Base-by-base conservation (phyloP, 495 filamentous ascomycete genomes). In the Neurospora terricola region DNA sequence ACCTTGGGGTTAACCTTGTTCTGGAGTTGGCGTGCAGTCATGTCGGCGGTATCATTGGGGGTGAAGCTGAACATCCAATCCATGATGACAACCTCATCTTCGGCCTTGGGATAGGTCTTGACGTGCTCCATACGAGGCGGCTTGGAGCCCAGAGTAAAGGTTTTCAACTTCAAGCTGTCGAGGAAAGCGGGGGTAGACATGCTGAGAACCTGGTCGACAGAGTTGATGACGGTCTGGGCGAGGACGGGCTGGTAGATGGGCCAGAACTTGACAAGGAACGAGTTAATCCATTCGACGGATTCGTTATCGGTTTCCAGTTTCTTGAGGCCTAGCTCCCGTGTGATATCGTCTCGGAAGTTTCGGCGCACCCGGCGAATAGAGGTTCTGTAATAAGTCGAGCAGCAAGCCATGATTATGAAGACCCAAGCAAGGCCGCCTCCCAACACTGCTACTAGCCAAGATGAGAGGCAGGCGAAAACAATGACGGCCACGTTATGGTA, bases 21-120 rank as follows among this genome's bases (percentile, higher is more conserved):
- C 83, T 93, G 96, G 75, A 96, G 80, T 78, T 99, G 96, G 62
- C 91, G 90, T 27, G 90, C 84, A 6, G 96, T 99, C 86, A 99
- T 86, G 82, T 99, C 96, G 73, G 91, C 89, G 11, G 87, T 91
- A 81, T 99, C 96, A 76, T 95, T 98, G 10, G 96, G 96, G 0
- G 92, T 98, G 82, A 99, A 99, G 84, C 94, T 98, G 83, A 99
- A 98, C 76, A 97, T 94, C 96, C 96, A 99, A 79, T 99, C 96
- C 96, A 98, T 99, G 71, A 98, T 88, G 54, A 99, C 92, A 71
- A 91, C 91, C 77, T 99, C 95, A 68, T 97, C 93, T 66, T 97
- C 93, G 14, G 93, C 92, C 83, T 97, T 98, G 36, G 96, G 94
- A 76, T 98, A 98, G 8, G 96, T 97, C 85, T 97, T 98, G 77